phyloP scores from a whole-genome alignment of 2,329 filamentous ascomycete genomes.

The Trichoderma sp. region DNA sequence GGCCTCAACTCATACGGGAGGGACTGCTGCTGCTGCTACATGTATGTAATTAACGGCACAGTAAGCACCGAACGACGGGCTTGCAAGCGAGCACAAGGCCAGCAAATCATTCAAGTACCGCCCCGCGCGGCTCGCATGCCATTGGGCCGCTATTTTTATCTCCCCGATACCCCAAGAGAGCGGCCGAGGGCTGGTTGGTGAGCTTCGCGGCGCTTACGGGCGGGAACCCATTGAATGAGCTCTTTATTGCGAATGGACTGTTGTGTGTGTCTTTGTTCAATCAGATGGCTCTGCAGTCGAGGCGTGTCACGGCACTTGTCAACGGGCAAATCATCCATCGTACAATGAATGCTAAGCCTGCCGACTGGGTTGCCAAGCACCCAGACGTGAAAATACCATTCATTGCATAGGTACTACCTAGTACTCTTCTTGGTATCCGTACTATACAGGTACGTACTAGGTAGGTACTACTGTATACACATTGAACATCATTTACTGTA shows the following conservation, averaged over 20 bases:
- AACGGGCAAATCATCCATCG: too few species aligned
- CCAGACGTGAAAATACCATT: too few species aligned
- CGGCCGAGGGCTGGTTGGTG: slow-evolving; percentile 4
- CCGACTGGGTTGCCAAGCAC: too few species aligned
- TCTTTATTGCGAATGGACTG: neutral
- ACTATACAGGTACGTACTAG: too few species aligned
- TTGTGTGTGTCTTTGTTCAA: neutral
- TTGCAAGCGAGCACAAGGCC: neutral
- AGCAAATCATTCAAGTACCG: slow-evolving; percentile 9
- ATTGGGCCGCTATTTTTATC: slow-evolving; percentile 18
- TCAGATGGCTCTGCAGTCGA: neutral
- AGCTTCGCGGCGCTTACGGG: slow-evolving; percentile 16
- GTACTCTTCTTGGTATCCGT: too few species aligned
- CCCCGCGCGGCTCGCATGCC: slow-evolving; percentile 2
- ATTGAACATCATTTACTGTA: too few species aligned
- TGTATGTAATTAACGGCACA: neutral
- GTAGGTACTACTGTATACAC: too few species aligned
- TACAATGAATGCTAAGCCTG: too few species aligned
- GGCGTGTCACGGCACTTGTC: too few species aligned
- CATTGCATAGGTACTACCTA: too few species aligned
- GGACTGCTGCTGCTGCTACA: neutral
- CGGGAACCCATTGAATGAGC: neutral
- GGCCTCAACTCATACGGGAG: neutral
- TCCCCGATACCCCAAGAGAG: neutral
- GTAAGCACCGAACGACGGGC: neutral